Conservation (phyloP, 1,284 basidiomycete species). For the Tylopilus orsonianus region DNA sequence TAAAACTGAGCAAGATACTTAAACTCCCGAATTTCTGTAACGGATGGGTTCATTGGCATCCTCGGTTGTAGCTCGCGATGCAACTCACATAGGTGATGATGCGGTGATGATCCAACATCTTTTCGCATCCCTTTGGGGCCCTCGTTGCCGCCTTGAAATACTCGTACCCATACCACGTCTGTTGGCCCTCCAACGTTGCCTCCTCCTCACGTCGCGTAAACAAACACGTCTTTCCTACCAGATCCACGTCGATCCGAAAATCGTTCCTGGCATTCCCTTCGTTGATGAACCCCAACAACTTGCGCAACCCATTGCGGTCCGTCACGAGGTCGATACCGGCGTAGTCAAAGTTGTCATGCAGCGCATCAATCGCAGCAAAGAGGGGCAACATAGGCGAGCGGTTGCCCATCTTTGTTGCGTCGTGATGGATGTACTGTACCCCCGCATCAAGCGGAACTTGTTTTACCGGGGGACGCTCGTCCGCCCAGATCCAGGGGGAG, state of each 20-base stretch:
- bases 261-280: slow-evolving; percentile 10
- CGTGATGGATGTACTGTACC: slow-evolving; percentile 31
- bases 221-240: slow-evolving; percentile 32
- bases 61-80: background rate
- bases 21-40: slow-evolving; percentile 34
- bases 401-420: slow-evolving; percentile 33
- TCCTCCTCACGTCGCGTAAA: slow-evolving; percentile 33
- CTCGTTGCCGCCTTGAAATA: slow-evolving; percentile 34
- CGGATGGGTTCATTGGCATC: background rate
- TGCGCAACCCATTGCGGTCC: slow-evolving; percentile 39
- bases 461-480: slow-evolving; percentile 18
- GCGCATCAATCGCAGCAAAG: slow-evolving; percentile 36
- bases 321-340: slow-evolving; percentile 35
- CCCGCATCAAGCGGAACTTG: slow-evolving; percentile 32
- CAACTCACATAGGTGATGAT: slow-evolving; percentile 39
- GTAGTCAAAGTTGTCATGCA: slow-evolving; percentile 32
- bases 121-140: slow-evolving; percentile 31
- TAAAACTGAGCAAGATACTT: slow-evolving; percentile 34
- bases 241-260: slow-evolving; percentile 40
- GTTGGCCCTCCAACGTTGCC: background rate
- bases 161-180: slow-evolving; percentile 35
- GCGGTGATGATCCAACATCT: slow-evolving; percentile 37
- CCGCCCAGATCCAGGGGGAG: slow-evolving; percentile 35
- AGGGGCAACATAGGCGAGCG: slow-evolving; percentile 36
- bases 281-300: slow-evolving; percentile 35